phyloP scores from a whole-genome alignment of 73 alveolate genomes.

The Diophrys sp. region DNA sequence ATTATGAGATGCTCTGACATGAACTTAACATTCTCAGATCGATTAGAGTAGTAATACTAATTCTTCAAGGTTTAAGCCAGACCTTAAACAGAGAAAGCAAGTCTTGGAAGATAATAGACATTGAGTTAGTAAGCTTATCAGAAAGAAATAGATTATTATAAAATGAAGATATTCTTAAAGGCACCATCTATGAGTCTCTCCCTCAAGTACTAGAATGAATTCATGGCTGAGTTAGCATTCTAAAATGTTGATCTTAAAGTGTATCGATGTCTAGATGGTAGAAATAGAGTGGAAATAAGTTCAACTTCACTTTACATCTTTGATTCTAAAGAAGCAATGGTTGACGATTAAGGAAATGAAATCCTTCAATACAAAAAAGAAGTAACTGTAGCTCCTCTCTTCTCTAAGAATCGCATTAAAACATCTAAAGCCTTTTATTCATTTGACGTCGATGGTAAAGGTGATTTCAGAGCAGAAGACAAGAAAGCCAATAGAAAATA shows the following conservation, averaged over 20 bases:
- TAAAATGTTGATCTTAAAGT: background rate
- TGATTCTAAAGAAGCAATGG: background rate
- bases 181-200: background rate
- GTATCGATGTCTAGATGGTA: background rate
- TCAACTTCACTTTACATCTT: background rate
- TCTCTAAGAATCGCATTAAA: background rate
- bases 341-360: background rate
- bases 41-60: background rate
- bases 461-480: background rate
- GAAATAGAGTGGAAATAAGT: background rate
- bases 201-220: too few relatives aligned
- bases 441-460: background rate
- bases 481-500: too few relatives aligned
- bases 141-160: background rate
- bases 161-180: background rate
- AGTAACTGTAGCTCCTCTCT: background rate
- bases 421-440: background rate
- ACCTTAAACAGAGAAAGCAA: background rate
- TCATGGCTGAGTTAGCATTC: background rate
- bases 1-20: background rate
- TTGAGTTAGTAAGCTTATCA: too few relatives aligned
- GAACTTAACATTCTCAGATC: background rate
- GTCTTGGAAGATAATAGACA: background rate
- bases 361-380: background rate
- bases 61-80: too few relatives aligned